These are phyloP conservation scores for Fusarium transvaalense DNA, from an alignment of 2,329 filamentous ascomycete species.

Conservation along the genomic window DNA sequence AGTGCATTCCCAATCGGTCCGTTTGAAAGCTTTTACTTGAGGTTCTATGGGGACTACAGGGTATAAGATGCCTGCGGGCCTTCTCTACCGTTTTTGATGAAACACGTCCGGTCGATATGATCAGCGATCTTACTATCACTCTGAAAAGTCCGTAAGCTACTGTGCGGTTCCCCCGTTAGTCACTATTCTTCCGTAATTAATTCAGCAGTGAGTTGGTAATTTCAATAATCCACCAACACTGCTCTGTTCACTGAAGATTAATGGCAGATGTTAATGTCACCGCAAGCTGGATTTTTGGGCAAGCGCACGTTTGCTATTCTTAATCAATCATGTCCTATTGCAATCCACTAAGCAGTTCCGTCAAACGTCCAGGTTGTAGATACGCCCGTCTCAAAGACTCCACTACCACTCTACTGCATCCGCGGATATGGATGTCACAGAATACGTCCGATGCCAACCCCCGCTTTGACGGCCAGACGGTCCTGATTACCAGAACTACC, in stretches of 20 bases:
- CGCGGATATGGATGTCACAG: no score
- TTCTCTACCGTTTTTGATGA: neutral
- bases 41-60: neutral
- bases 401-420: no score
- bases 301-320: no score
- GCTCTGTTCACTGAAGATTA: neutral
- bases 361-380: neutral
- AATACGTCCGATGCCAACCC: no score
- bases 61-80: neutral
- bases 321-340: neutral
- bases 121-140: neutral
- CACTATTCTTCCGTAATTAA: neutral
- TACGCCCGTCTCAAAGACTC: no score
- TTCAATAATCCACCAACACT: no score
- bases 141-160: conserved; percentile 5
- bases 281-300: neutral
- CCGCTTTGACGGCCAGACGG: no score
- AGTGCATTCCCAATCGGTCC: conserved; percentile 6
- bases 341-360: neutral
- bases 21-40: neutral
- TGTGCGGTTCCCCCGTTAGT: neutral
- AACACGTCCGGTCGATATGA: neutral
- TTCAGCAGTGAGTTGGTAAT: neutral
- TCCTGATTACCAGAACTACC: no score
- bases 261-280: neutral